These are phyloP conservation scores for Pleurotus salmoneostramineus DNA, from an alignment of 768 basidiomycete genomes.

Conservation along the genomic window DNA sequence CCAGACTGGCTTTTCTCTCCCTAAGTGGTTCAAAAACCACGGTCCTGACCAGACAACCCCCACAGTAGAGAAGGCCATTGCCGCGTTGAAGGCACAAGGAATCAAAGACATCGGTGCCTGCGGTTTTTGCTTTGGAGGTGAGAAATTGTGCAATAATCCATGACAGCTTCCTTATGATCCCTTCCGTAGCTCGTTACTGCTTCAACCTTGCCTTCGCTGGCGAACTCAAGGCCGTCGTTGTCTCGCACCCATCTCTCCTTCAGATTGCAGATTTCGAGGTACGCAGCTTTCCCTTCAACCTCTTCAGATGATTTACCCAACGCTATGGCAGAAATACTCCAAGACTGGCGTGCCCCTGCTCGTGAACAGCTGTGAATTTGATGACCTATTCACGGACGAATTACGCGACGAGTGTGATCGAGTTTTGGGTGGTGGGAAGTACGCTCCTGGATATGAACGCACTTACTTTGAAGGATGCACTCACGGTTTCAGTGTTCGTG, in stretches of 20 bases:
- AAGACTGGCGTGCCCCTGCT: slow-evolving; percentile 52
- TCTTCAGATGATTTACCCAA: neutral
- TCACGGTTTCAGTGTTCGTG: slow-evolving; percentile 54
- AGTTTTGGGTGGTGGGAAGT: slow-evolving; percentile 43
- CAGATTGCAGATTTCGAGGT: slow-evolving; percentile 61
- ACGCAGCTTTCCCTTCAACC: neutral
- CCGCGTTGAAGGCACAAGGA: slow-evolving; percentile 53
- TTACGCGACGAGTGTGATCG: slow-evolving; percentile 41
- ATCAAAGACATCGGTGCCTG: slow-evolving; percentile 54
- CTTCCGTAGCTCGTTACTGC: slow-evolving; percentile 41
- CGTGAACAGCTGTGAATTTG: slow-evolving; percentile 61
- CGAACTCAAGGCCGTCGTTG: slow-evolving; percentile 41
- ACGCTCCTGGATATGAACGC: slow-evolving; percentile 45
- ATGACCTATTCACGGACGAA: slow-evolving; percentile 46
- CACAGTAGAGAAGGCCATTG: slow-evolving; percentile 50
- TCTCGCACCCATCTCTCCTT: slow-evolving; percentile 63
- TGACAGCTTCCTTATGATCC: neutral
- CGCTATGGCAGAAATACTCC: slow-evolving; percentile 39
- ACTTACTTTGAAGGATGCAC: slow-evolving; percentile 42
- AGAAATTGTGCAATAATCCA: slow-evolving; percentile 10
- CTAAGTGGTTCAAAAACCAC: slow-evolving; percentile 43
- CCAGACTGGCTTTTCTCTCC: slow-evolving; percentile 31
- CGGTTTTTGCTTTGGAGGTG: slow-evolving; percentile 72
- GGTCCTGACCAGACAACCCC: slow-evolving; percentile 37
- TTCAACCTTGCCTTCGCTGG: slow-evolving; percentile 63